phyloP scores from a whole-genome alignment of 2,329 filamentous ascomycete genomes.

The Didymella lethalis region DNA sequence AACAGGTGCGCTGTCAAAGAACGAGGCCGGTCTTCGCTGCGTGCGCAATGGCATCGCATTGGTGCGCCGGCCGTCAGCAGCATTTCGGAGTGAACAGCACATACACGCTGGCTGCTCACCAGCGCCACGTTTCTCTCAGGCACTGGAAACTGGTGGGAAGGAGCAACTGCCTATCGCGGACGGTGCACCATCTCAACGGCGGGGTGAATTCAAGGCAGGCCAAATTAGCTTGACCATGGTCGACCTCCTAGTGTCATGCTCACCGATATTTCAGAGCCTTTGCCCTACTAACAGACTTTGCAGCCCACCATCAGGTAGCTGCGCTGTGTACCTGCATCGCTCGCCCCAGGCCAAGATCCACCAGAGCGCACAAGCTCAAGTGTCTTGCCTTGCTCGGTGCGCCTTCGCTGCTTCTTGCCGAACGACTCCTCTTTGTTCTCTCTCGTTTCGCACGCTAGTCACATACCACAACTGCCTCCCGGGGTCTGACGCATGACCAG shows the following conservation, averaged over 20 bases:
- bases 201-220: slow-evolving; percentile 30
- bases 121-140: slow-evolving; percentile 20
- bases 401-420: slow-evolving; percentile 36
- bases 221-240: slow-evolving; percentile 31
- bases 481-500: slow-evolving; percentile 46
- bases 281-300: slow-evolving; percentile 25
- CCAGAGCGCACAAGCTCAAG: slow-evolving; percentile 31
- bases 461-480: slow-evolving; percentile 40
- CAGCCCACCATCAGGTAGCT: slow-evolving; percentile 25
- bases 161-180: slow-evolving; percentile 31
- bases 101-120: slow-evolving; percentile 19
- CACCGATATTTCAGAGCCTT: slow-evolving; percentile 24
- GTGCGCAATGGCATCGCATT: slow-evolving; percentile 9
- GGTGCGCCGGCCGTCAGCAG: slow-evolving; percentile 5
- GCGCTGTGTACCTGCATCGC: slow-evolving; percentile 37
- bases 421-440: slow-evolving; percentile 36
- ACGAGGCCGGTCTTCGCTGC: slow-evolving; percentile 4
- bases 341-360: slow-evolving; percentile 32
- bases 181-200: slow-evolving; percentile 25
- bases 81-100: slow-evolving; percentile 19
- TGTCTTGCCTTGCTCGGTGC: slow-evolving; percentile 35
- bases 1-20: slow-evolving; percentile 20
- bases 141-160: slow-evolving; percentile 13
- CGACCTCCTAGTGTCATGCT: slow-evolving; percentile 20
- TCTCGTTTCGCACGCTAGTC: slow-evolving; percentile 35